Conservation (phyloP, 768 basidiomycete species). For the Lactifluus rugatus region DNA sequence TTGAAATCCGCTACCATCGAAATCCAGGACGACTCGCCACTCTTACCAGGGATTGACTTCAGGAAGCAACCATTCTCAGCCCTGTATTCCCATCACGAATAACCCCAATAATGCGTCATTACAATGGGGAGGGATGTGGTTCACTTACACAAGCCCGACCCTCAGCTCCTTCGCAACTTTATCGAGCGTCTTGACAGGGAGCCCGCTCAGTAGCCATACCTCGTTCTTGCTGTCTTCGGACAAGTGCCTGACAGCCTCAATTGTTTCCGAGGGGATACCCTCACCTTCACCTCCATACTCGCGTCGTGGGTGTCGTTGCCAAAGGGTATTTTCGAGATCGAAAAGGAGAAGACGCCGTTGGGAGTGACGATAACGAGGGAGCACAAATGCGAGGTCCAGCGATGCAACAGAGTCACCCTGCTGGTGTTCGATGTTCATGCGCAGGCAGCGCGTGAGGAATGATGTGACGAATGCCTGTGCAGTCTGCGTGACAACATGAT, state of each 20-base stretch:
- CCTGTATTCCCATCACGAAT: conserved; percentile 26
- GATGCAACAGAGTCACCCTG: conserved; percentile 33
- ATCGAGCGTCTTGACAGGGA: conserved; percentile 57
- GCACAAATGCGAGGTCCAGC: conserved; percentile 40
- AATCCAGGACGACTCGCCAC: conserved; percentile 47
- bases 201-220: conserved; percentile 75
- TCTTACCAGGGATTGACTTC: conserved; percentile 37
- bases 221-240: conserved; percentile 59
- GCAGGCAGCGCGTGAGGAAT: conserved; percentile 67
- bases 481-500: conserved; percentile 78
- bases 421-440: conserved; percentile 61
- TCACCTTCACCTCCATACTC: conserved; percentile 4
- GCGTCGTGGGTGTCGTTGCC: conserved; percentile 47
- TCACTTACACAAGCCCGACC: conserved; percentile 65
- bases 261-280: conserved; percentile 25
- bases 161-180: conserved; percentile 46
- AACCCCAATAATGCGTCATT: neutral
- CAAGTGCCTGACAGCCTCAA: conserved; percentile 47
- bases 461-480: conserved; percentile 75
- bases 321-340: conserved; percentile 76
- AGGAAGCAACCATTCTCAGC: conserved; percentile 88
- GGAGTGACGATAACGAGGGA: conserved; percentile 60
- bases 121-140: conserved; percentile 6
- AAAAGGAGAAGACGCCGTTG: conserved; percentile 55
- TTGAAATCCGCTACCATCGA: conserved; percentile 74